Percentiles rank a stretch among this genome's conserved stretches.
These are phyloP conservation scores for Nemania sp. DNA, from an alignment of 2,329 filamentous ascomycete species.

Conservation along the genomic window DNA sequence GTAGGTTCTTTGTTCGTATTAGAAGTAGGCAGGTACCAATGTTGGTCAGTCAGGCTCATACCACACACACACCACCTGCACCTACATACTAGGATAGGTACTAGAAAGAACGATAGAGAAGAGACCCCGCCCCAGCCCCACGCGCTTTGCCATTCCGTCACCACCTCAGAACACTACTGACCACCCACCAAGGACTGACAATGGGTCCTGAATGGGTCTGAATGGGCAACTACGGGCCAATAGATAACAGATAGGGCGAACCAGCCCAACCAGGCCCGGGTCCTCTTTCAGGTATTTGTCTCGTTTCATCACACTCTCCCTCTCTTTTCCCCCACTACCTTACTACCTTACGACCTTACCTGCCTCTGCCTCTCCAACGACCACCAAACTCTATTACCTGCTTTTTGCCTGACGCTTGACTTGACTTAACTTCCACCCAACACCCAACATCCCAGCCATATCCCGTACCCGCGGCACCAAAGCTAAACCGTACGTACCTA, in stretches of 20 bases:
- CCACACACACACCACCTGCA: not conserved
- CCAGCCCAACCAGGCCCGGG: constrained; percentile 20
- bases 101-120: not conserved
- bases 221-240: not conserved
- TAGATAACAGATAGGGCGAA: constrained; percentile 8
- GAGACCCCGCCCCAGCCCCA: constrained; percentile 1
- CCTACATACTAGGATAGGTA: too few relatives aligned
- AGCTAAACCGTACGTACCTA: constrained; percentile 6
- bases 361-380: too few relatives aligned
- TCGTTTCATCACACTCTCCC: constrained; percentile 37
- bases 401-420: not conserved
- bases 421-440: not conserved
- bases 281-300: constrained; percentile 34
- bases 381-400: constrained; percentile 20
- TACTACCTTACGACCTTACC: too few relatives aligned
- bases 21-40: not conserved
- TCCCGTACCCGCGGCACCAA: constrained; percentile 10
- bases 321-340: constrained; percentile 43
- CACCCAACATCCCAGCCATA: constrained; percentile 3
- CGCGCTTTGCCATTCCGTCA: not conserved
- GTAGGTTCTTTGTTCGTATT: not conserved
- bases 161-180: not conserved
- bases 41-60: not conserved
- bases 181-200: not conserved
- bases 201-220: too few relatives aligned